These are phyloP conservation scores for Fusarium compactum DNA, from an alignment of 2,329 filamentous ascomycete species.

Conservation along the genomic window DNA sequence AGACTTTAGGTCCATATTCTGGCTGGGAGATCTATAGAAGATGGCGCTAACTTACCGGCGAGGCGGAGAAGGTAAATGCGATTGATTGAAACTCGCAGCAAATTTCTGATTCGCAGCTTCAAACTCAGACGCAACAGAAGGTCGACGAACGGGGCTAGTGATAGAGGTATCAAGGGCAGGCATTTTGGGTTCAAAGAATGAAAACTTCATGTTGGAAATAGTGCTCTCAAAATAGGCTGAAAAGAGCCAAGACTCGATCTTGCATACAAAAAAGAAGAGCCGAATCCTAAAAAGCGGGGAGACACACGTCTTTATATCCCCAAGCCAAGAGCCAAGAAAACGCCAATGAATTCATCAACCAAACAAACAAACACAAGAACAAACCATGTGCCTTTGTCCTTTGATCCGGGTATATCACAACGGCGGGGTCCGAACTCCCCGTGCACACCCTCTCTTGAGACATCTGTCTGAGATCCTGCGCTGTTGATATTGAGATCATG, in stretches of 20 bases:
- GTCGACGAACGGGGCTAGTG: not conserved
- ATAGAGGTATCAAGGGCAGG: conserved; percentile 16
- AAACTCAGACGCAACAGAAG: conserved; percentile 35
- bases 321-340: conserved; percentile 13
- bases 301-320: not conserved
- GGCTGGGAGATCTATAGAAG: not conserved
- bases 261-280: not conserved
- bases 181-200: conserved; percentile 7
- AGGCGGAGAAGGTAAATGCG: conserved; percentile 41
- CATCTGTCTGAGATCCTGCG: conserved; percentile 36
- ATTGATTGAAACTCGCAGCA: conserved; percentile 38
- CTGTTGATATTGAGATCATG: conserved; percentile 32
- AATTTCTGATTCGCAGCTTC: conserved; percentile 43
- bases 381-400: conserved; percentile 11
- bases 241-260: not conserved
- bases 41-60: conserved; percentile 35
- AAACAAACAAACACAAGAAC: not conserved
- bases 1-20: conserved; percentile 14
- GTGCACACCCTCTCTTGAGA: conserved; percentile 7
- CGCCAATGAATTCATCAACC: conserved; percentile 6
- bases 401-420: conserved; percentile 32
- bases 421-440: conserved; percentile 41
- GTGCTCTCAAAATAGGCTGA: not conserved
- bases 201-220: fast-evolving
- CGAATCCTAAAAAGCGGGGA: not conserved